Evolutionary conservation across 2,329 filamentous ascomycete species (phyloP), one percentile per base, ranked within the genome.

Genomic region (Dothideomycetes sp.): DNA sequence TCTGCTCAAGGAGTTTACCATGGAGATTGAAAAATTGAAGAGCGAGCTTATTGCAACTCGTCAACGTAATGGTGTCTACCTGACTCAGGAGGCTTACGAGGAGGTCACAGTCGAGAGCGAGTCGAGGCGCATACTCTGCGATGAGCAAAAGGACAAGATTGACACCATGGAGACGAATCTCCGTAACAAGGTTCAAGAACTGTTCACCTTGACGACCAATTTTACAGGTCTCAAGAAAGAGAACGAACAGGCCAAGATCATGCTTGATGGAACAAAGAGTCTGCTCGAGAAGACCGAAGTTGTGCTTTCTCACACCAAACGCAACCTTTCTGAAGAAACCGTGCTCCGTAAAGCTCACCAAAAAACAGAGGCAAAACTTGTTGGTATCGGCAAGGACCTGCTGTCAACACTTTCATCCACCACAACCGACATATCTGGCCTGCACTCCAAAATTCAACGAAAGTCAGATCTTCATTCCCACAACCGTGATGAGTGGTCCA

Each of bases 11-110:
- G 91, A 98, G 49, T 94, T 94, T 49, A 91, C 89, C 0, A 69
- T 73, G 17, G 91, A 98, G 57, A 95, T 98, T 37, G 87, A 98
- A 60, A 91, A 86, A 58, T 70, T 98, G 24, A 95, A 94, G 68
- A 84, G 82, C 51, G 91, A 98, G 57, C 70, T 98, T 11, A 93
- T 95, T 49, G 83, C 87, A 3, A 94, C 91, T 5, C 73, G 91
- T 17, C 86, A 94, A 58, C 80, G 91, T 25, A 95, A 96, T 57
- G 91, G 91, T 39, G 89, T 98, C 2, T 96, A 96, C 57, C 71
- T 98, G 23, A 83, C 89, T 0, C 83, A 85, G 43, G 87, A 94
- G 44, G 76, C 76, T 12, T 95, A 87, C 55, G 89, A 96, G 57
- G 84, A 94, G 52, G 82, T 98, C 64, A 89, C 80, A 0, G 83